Conservation (phyloP, 2,329 filamentous ascomycete species). For the Pseudodiploospora longispora region DNA sequence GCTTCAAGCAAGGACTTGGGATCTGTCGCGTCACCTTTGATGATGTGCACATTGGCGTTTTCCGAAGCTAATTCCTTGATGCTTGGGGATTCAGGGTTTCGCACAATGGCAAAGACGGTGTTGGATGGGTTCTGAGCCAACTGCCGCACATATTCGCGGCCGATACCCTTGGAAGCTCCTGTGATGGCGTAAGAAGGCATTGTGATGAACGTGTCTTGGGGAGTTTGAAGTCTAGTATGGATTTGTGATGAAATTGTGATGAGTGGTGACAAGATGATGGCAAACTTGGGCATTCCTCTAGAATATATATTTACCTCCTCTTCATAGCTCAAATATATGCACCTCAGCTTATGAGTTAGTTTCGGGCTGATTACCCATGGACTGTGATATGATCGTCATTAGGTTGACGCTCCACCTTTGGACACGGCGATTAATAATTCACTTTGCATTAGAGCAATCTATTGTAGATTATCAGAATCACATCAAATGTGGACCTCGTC, state of each 20-base stretch:
- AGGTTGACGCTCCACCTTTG: no score
- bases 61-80: conserved; percentile 17
- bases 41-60: conserved; percentile 26
- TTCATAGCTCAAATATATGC: no score
- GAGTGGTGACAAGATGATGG: no score
- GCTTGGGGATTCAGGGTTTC: conserved; percentile 19
- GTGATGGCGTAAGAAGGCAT: conserved; percentile 12
- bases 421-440: no score
- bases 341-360: no score
- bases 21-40: conserved; percentile 26
- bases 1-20: conserved; percentile 25
- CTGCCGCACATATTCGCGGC: conserved; percentile 20
- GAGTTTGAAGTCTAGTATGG: background rate
- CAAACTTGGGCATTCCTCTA: no score
- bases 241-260: background rate
- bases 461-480: no score
- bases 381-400: no score
- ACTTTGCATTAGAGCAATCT: no score
- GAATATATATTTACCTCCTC: no score
- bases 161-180: conserved; percentile 11
- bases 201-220: background rate
- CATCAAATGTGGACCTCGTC: no score
- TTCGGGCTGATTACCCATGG: no score
- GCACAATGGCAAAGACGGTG: conserved; percentile 31
- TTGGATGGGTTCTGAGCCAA: conserved; percentile 21